A percentile compares a stretch with the other conserved stretches of the same genome.
These are phyloP conservation scores for Hygrophorus russula DNA, from an alignment of 768 basidiomycete species.

Conservation along the genomic window DNA sequence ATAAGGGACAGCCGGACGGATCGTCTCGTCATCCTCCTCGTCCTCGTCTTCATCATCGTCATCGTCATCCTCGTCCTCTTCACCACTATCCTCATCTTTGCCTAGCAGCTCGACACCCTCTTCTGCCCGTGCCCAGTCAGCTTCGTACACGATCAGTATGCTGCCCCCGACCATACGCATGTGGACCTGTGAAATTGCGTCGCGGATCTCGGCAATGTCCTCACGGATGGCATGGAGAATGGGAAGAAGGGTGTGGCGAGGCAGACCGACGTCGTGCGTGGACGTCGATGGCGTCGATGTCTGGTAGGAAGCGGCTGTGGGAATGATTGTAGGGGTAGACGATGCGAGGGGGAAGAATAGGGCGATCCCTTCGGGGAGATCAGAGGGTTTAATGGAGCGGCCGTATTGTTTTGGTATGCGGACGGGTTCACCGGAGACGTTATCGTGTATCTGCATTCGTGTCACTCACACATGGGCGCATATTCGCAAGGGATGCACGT, in stretches of 20 bases:
- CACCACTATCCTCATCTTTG: slow-evolving; percentile 15
- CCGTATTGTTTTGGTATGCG: slow-evolving; percentile 71
- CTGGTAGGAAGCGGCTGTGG: slow-evolving; percentile 16
- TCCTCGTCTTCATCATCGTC: slow-evolving; percentile 26
- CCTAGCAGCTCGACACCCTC: slow-evolving; percentile 27
- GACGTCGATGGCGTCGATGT: background rate
- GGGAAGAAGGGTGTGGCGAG: slow-evolving; percentile 36
- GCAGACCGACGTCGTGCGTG: slow-evolving; percentile 38
- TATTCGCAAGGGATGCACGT: slow-evolving; percentile 12
- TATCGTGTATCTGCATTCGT: slow-evolving; percentile 56
- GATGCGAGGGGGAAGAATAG: slow-evolving; percentile 61
- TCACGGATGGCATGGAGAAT: slow-evolving; percentile 45
- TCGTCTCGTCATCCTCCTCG: slow-evolving; percentile 17
- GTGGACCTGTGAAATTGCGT: slow-evolving; percentile 41
- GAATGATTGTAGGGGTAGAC: slow-evolving; percentile 28
- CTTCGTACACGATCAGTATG: slow-evolving; percentile 68
- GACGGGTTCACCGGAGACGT: slow-evolving; percentile 39
- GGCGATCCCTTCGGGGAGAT: slow-evolving; percentile 68
- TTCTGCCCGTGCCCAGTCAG: slow-evolving; percentile 31
- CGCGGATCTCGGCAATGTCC: slow-evolving; percentile 40
- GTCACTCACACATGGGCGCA: background rate
- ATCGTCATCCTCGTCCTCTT: slow-evolving; percentile 17
- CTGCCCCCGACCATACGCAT: slow-evolving; percentile 78
- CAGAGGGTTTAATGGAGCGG: slow-evolving; percentile 51
- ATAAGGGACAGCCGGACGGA: slow-evolving; percentile 37